Percentiles rank a stretch among this genome's conserved stretches.
Evolutionary conservation across 1,284 basidiomycete genomes (phyloP).

Genomic region (Porodaedalea pini): DNA sequence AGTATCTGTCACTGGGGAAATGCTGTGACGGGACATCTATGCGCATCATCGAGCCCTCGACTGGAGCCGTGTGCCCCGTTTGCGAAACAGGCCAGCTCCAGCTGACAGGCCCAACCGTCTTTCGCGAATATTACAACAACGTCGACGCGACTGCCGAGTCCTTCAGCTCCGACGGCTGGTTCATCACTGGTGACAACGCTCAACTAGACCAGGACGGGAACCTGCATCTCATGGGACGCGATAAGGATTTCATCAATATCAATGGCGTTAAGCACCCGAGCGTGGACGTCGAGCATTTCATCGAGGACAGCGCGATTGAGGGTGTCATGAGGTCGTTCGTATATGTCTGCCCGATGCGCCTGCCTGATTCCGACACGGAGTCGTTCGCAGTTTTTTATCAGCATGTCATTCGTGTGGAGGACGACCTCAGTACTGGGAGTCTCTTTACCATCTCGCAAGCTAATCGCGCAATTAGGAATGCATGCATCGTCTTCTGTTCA

Average conservation of each 20-base stretch:
- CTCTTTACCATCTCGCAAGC: constrained; percentile 23
- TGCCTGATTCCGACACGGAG: constrained; percentile 31
- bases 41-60: constrained; percentile 30
- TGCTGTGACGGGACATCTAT: constrained; percentile 22
- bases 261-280: constrained; percentile 44
- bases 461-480: constrained; percentile 26
- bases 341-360: constrained; percentile 32
- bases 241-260: constrained; percentile 45
- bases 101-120: constrained; percentile 37
- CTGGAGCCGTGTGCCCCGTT: constrained; percentile 27
- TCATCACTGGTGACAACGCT: constrained; percentile 40
- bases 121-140: constrained; percentile 41
- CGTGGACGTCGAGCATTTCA: constrained; percentile 38
- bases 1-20: constrained; percentile 31
- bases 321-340: constrained; percentile 38
- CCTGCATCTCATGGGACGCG: constrained; percentile 39
- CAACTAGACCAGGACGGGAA: constrained; percentile 35
- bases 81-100: constrained; percentile 38
- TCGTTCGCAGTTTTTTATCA: constrained; percentile 35
- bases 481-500: constrained; percentile 30
- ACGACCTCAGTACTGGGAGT: constrained; percentile 21
- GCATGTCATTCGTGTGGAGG: constrained; percentile 25
- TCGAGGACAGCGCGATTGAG: constrained; percentile 36
- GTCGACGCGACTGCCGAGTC: constrained; percentile 36
- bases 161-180: constrained; percentile 40